Evolutionary conservation across 1,284 basidiomycete genomes (phyloP), one percentile per base, ranked within the genome.

Genomic region (Rhodotorula sp.): DNA sequence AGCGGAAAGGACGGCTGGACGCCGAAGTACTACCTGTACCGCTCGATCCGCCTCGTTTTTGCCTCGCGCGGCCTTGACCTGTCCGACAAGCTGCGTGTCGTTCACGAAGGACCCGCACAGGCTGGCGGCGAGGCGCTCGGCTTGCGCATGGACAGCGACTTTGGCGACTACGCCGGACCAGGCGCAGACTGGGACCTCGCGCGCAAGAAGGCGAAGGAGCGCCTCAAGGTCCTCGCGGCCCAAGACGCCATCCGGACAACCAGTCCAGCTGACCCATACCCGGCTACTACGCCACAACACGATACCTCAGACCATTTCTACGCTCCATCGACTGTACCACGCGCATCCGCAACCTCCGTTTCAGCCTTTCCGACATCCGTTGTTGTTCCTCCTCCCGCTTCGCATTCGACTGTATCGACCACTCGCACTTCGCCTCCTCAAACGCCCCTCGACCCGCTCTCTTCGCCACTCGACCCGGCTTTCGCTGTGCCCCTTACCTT

Each of bases 161-260:
- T 57, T 26, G 44, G 26, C n/a, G 56, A 34, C 10, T 72, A 66
- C 20, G 26, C 67, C 1, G 79, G 79, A 34, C 77, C 79, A 22
- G 79, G 76, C 0, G 53, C 64, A 2, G 76, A 76, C 3, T 78
- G 78, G 60, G 71, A 75, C 0, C 61, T 65, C 20, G 78, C 76
- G 15, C 75, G 78, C 0, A 73, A 66, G 64, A 74, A 74, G 30
- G 65, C 69, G 5, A 75, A 77, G 69, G 77, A 76, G 31, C 79
- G 76, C 34, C 34, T 51, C 48, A 52, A 52, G 15, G 37, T 40
- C 7, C 22, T 44, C 15, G 55, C 55, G 13, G 47, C 31, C 28
- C 40, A 37, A 24, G 56, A 57, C 10, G n/a, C 20, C 47, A 4
- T 7, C 28, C 26, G 13, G 31, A 47, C 65, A 37, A 16, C 28